A percentile compares a stretch with the other conserved stretches of the same genome.
Conservation (phyloP, 768 basidiomycete species). For the Auricularia sp. region DNA sequence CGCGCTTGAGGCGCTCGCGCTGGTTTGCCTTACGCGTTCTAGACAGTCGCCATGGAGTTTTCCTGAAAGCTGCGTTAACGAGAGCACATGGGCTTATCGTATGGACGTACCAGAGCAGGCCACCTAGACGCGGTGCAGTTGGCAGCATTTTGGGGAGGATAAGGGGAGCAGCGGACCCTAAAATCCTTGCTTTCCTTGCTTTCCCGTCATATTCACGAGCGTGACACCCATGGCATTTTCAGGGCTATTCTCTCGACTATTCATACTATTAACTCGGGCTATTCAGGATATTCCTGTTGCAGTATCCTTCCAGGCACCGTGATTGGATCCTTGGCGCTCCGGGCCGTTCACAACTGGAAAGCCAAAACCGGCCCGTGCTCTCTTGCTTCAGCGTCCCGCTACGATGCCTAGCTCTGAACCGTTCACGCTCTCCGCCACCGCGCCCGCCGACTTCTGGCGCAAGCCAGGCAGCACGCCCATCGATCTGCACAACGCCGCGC, state of each 20-base stretch:
- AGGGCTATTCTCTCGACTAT: too few relatives aligned
- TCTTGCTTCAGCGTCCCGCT: too few relatives aligned
- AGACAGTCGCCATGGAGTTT: constrained; percentile 89
- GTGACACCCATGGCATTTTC: too few relatives aligned
- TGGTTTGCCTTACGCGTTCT: constrained; percentile 87
- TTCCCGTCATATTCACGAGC: too few relatives aligned
- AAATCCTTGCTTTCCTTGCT: too few relatives aligned
- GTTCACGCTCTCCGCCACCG: background rate
- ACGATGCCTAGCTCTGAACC: background rate
- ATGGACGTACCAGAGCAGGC: constrained; percentile 68
- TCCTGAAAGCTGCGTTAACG: constrained; percentile 42
- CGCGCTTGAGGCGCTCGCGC: constrained; percentile 78
- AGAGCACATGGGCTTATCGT: constrained; percentile 1
- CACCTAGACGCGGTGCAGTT: constrained; percentile 35
- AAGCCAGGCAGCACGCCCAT: constrained; percentile 17
- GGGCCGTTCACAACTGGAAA: too few relatives aligned
- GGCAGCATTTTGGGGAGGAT: constrained; percentile 48
- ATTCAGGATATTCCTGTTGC: background rate
- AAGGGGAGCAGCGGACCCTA: background rate
- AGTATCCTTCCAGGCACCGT: background rate
- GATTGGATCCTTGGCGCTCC: background rate
- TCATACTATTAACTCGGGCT: too few relatives aligned
- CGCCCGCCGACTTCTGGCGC: constrained; percentile 20
- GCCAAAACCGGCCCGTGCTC: background rate
- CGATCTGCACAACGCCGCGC: constrained; percentile 12